Base-by-base conservation (phyloP, 208 protist species). In the Trypanosoma brucei region DNA sequence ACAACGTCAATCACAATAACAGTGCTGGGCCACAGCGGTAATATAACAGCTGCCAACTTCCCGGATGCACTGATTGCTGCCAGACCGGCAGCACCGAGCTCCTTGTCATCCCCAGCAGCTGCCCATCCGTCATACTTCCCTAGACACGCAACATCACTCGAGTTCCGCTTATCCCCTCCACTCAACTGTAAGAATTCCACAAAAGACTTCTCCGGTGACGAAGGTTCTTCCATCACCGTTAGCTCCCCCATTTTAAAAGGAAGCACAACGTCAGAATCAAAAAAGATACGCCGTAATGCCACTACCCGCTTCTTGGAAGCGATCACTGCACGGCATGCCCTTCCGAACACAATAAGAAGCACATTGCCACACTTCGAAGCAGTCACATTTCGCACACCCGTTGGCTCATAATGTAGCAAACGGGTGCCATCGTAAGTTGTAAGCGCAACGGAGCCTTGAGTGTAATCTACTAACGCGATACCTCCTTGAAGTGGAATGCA, bases 1-100 rank as follows among this genome's bases (percentile, higher is more conserved):
- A 67, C 38, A 62, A 67, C 67, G 44, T 72, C 67, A 48, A 72
- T 48, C n/a, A 72, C n/a, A 52, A 72, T 45, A 36, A 72, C 67
- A 38, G 11, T 55, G 6, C 3, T 56, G 8, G 67, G 67, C 45
- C 55, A 72, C 33, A 31, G 30, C 6, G 4, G 35, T 7, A 72
- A 36, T 8, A 42, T 52, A n/a, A 72, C 67, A 30, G 67, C 67
- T 49, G 60, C 67, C 1, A 72, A 57, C 39, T 51, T 33, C 9
- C 67, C 60, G 53, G 67, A 72, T 36, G 67, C 55, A 51, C 67
- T 72, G 22, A 72, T 67, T 3, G 45, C 48, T 5, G 46, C 59
- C 45, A 51, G 51, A 2, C 58, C 46, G 0, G 14, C 5, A 6
- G 6, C 3, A 13, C 3, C 22, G 36, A 9, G 36, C n/a, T 30